Percentiles rank a stretch among this genome's conserved stretches.
Evolutionary conservation across 169 alveolate genomes (phyloP).

Genomic region (Amoebophrya sp.): DNA sequence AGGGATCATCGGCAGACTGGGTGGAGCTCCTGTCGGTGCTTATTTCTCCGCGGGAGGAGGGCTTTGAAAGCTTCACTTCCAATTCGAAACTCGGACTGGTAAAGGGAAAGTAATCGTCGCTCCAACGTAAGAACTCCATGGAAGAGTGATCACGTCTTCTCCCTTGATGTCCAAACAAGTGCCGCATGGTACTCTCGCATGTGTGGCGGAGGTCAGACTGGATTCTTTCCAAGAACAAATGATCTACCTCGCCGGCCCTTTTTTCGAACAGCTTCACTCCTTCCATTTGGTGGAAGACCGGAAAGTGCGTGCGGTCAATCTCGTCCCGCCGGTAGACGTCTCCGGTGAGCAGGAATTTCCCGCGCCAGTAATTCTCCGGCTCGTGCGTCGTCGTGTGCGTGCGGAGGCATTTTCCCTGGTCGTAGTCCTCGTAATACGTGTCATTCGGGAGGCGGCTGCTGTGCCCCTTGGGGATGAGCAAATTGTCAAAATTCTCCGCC

Average conservation of each 20-base stretch:
- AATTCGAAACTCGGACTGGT: constrained; percentile 68
- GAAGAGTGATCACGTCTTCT: too few relatives aligned
- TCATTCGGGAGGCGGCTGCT: not conserved
- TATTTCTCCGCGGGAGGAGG: constrained; percentile 53
- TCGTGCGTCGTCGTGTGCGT: not conserved
- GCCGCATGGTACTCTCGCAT: not conserved
- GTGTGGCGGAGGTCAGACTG: not conserved
- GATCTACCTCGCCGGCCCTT: not conserved
- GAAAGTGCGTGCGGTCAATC: constrained; percentile 69
- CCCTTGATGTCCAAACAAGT: not conserved
- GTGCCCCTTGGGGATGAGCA: not conserved
- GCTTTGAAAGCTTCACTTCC: too few relatives aligned
- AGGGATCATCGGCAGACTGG: not conserved
- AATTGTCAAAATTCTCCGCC: not conserved
- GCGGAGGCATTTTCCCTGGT: not conserved
- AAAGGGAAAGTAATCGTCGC: constrained; percentile 62
- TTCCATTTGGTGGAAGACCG: constrained; percentile 60
- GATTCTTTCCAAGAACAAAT: not conserved
- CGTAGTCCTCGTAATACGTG: not conserved
- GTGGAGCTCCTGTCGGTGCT: constrained; percentile 38
- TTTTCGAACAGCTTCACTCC: not conserved
- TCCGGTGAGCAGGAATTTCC: not conserved
- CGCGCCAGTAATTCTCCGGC: not conserved
- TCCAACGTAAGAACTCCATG: not conserved
- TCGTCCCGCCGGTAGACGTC: constrained; percentile 73